Evolutionary conservation across 208 protist species (phyloP).

Genomic region (Trypanosomatidae sp.): DNA sequence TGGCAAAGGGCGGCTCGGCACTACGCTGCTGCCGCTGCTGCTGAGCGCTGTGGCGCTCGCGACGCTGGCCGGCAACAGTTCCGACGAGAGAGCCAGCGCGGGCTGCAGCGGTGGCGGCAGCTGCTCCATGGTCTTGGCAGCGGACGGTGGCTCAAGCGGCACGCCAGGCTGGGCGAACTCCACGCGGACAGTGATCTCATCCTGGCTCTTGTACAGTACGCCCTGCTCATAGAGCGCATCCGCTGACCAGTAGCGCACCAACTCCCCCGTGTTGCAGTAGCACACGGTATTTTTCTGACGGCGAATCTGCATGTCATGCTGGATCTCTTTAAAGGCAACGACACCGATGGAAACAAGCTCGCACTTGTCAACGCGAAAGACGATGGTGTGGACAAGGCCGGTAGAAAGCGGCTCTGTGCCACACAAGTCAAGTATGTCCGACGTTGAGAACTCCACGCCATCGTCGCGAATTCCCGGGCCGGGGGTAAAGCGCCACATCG

Average conservation of each 20-base stretch:
- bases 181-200: constrained; percentile 57
- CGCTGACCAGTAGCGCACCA: constrained; percentile 43
- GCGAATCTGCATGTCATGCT: constrained; percentile 54
- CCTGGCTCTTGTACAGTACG: constrained; percentile 49
- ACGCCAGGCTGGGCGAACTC: constrained; percentile 36
- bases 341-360: constrained; percentile 73
- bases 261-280: constrained; percentile 84
- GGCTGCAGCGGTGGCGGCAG: constrained; percentile 23
- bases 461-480: constrained; percentile 72
- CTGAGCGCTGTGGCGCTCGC: constrained; percentile 3
- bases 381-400: constrained; percentile 45
- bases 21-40: neutral
- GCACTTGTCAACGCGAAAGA: constrained; percentile 78
- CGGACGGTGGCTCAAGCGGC: constrained; percentile 23
- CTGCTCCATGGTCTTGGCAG: neutral
- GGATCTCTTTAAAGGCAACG: constrained; percentile 40
- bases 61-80: constrained; percentile 12
- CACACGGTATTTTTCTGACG: constrained; percentile 56
- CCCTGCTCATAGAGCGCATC: constrained; percentile 46
- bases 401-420: constrained; percentile 64
- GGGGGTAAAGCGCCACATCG: constrained; percentile 66
- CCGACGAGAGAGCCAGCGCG: constrained; percentile 7
- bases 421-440: constrained; percentile 75
- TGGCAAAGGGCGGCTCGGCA: neutral
- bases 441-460: constrained; percentile 62